Percentiles rank a stretch among this genome's conserved stretches.
phyloP scores from a whole-genome alignment of 116 monocot genomes.

The Trichopus zeylanicus region DNA sequence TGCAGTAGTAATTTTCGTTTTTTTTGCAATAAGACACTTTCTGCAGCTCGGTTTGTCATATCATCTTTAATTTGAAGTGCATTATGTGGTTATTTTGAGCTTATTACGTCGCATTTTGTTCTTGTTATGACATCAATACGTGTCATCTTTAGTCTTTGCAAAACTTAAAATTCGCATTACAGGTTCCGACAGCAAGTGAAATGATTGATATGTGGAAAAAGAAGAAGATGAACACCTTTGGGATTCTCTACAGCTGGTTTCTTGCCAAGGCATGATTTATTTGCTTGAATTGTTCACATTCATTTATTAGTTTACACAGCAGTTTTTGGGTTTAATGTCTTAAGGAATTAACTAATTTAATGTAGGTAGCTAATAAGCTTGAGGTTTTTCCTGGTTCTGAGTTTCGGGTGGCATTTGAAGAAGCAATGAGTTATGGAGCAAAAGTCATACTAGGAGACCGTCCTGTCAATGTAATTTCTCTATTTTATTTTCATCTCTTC shows the following conservation, averaged over 20 bases:
- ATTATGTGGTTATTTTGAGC: no score
- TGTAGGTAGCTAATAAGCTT: slow-evolving; percentile 70
- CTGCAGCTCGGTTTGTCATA: no score
- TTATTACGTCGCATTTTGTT: no score
- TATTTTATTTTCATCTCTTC: slow-evolving; percentile 3
- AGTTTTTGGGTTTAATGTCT: background rate
- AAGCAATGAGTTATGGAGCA: slow-evolving; percentile 76
- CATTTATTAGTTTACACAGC: background rate
- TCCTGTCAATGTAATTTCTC: slow-evolving; percentile 60
- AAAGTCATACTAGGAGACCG: slow-evolving; percentile 89
- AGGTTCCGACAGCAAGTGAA: slow-evolving; percentile 84
- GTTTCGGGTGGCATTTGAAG: slow-evolving; percentile 95
- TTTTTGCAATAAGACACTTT: no score
- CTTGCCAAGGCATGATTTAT: slow-evolving; percentile 67
- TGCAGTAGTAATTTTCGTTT: background rate
- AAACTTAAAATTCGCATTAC: slow-evolving; percentile 3
- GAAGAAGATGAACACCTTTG: slow-evolving; percentile 67
- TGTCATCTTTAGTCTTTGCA: background rate
- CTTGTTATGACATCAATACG: no score
- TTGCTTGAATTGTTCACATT: slow-evolving; percentile 1
- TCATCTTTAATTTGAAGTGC: no score
- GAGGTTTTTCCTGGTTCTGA: slow-evolving; percentile 92
- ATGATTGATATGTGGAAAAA: slow-evolving; percentile 96
- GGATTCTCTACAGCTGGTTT: slow-evolving; percentile 88
- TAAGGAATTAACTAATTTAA: background rate